phyloP scores from a whole-genome alignment of 306 rosid species.

The Biancaea sappan region DNA sequence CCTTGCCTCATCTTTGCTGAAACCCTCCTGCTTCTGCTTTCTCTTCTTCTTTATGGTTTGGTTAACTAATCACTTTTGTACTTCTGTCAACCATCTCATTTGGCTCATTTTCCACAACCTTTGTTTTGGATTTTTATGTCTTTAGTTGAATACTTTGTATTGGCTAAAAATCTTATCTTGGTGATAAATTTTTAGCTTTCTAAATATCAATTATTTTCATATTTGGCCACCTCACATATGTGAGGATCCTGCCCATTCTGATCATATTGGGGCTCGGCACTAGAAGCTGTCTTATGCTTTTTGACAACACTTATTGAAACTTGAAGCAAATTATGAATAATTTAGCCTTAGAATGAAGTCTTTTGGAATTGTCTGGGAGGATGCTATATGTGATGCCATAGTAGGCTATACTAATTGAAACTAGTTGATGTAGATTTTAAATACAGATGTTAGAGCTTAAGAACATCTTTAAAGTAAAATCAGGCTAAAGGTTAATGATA shows the following conservation, averaged over 20 bases:
- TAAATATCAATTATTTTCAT: neutral
- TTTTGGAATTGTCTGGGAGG: neutral
- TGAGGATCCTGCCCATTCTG: neutral
- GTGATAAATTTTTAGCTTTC: neutral
- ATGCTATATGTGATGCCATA: neutral
- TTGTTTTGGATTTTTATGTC: neutral
- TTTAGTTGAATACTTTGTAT: neutral
- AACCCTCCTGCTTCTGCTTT: neutral
- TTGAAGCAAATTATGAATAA: neutral
- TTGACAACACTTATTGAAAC: neutral
- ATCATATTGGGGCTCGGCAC: neutral
- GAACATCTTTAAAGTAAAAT: neutral
- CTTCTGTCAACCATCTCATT: neutral
- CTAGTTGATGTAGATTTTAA: neutral
- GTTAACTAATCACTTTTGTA: neutral
- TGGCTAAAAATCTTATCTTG: neutral
- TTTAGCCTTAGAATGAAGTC: neutral
- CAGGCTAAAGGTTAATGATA: too few relatives aligned
- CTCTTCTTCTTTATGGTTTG: neutral
- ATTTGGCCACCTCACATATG: neutral
- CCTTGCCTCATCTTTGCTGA: conserved; percentile 18
- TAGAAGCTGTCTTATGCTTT: neutral
- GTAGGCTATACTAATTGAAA: conserved; percentile 4
- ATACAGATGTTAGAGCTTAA: neutral
- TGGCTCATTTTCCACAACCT: neutral